Percentiles rank a stretch among this genome's conserved stretches.
Evolutionary conservation across 169 alveolate genomes (phyloP).

Genomic region (Cryptosporidium bovis): DNA sequence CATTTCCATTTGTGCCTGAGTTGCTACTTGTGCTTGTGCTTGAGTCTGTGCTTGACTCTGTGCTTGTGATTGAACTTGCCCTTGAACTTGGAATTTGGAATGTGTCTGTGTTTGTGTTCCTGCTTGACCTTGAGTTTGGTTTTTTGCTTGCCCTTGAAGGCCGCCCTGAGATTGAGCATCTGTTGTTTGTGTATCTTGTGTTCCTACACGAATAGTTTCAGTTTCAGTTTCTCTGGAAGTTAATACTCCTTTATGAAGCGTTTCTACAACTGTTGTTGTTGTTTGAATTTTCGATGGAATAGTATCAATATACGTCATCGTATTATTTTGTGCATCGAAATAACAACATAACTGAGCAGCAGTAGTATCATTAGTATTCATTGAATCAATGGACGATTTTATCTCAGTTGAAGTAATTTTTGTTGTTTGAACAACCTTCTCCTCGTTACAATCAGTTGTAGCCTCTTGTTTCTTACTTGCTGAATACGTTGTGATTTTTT

Average conservation of each 20-base stretch:
- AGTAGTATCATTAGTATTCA: background rate
- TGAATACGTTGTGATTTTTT: conserved; percentile 3
- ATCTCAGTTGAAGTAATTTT: conserved; percentile 23
- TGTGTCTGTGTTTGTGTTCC: conserved; percentile 3
- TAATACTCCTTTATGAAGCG: background rate
- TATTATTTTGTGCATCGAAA: conserved; percentile 25
- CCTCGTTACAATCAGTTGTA: background rate
- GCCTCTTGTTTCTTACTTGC: background rate
- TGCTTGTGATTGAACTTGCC: conserved; percentile 6
- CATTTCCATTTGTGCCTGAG: conserved; percentile 7
- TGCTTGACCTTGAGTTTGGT: background rate
- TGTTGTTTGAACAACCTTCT: conserved; percentile 1
- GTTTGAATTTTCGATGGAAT: conserved; percentile 39
- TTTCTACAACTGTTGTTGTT: conserved; percentile 42
- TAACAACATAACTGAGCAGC: background rate
- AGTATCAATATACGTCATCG: background rate
- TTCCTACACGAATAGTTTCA: background rate
- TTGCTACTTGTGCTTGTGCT: background rate
- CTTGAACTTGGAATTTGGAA: background rate
- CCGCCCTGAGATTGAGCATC: background rate
- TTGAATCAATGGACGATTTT: background rate
- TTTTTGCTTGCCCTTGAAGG: background rate
- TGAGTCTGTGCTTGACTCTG: background rate
- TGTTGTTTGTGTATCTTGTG: background rate
- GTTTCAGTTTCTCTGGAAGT: background rate